phyloP scores from a whole-genome alignment of 768 basidiomycete species.

The Ramaria sp. region DNA sequence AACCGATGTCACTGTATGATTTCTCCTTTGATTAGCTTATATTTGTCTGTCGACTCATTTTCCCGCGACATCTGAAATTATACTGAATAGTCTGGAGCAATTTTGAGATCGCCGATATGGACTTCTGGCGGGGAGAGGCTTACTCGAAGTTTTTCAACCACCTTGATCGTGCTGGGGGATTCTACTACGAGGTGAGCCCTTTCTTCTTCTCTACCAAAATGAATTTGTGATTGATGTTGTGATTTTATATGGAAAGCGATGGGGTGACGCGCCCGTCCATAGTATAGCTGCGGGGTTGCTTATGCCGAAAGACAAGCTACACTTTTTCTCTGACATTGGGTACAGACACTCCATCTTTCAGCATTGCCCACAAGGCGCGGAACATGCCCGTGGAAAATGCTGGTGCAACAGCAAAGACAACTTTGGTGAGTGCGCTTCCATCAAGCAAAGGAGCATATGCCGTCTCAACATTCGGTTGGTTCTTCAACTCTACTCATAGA shows the following conservation, averaged over 20 bases:
- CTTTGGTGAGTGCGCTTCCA: slow-evolving; percentile 48
- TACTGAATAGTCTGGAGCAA: slow-evolving; percentile 29
- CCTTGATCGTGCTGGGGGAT: slow-evolving; percentile 30
- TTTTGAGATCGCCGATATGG: slow-evolving; percentile 33
- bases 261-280: slow-evolving; percentile 38
- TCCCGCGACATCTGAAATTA: no score
- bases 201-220: no score
- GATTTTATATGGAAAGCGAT: slow-evolving; percentile 14
- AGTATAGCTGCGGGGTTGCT: slow-evolving; percentile 40
- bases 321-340: slow-evolving; percentile 70
- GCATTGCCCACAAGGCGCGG: slow-evolving; percentile 32
- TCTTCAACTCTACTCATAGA: no score
- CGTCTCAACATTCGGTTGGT: no score
- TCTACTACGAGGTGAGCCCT: slow-evolving; percentile 28
- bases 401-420: slow-evolving; percentile 38
- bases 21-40: slow-evolving; percentile 19
- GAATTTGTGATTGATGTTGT: not conserved
- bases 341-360: slow-evolving; percentile 44
- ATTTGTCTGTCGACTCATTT: not conserved
- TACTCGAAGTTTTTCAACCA: slow-evolving; percentile 32
- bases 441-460: no score
- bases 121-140: slow-evolving; percentile 29
- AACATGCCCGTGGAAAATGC: slow-evolving; percentile 34
- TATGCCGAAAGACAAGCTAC: slow-evolving; percentile 45
- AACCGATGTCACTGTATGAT: slow-evolving; percentile 67